phyloP scores from a whole-genome alignment of 805 yeast species.

The Candida fluviatilis region DNA sequence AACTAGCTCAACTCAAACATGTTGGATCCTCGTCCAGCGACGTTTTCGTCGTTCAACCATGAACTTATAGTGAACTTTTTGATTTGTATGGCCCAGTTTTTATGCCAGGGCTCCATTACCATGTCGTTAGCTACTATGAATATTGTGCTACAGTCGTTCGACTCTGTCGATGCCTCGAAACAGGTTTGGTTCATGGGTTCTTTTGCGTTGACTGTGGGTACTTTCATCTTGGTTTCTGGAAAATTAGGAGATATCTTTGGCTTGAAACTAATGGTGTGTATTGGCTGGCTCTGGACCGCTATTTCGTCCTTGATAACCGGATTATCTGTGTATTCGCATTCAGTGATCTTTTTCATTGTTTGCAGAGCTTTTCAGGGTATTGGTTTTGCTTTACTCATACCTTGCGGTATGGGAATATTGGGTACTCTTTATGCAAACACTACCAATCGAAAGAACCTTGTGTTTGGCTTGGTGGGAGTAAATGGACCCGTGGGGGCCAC shows the following conservation, averaged over 20 bases:
- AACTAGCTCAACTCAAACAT: too few relatives aligned
- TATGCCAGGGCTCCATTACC: conserved; percentile 34
- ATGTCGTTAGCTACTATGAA: conserved; percentile 38
- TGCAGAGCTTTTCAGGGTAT: conserved; percentile 64
- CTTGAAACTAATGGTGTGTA: conserved; percentile 46
- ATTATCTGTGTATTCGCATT: conserved; percentile 45
- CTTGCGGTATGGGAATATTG: conserved; percentile 57
- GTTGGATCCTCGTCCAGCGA: conserved; percentile 8
- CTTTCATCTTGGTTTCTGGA: conserved; percentile 66
- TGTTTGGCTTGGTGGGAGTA: conserved; percentile 55
- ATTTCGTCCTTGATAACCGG: conserved; percentile 64
- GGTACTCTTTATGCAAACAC: conserved; percentile 35
- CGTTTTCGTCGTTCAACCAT: conserved; percentile 18
- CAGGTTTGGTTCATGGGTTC: conserved; percentile 69
- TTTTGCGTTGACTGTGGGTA: conserved; percentile 67
- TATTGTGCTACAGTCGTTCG: conserved; percentile 21
- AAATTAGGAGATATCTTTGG: conserved; percentile 72
- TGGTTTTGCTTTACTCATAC: conserved; percentile 56
- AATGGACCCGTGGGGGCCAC: conserved; percentile 62
- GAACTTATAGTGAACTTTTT: conserved; percentile 20
- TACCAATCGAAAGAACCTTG: conserved; percentile 49
- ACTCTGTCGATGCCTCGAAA: conserved; percentile 12
- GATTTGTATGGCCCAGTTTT: conserved; percentile 30
- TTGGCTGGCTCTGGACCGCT: conserved; percentile 53
- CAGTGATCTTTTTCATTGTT: conserved; percentile 46